A percentile compares a stretch with the other conserved stretches of the same genome.
phyloP scores from a whole-genome alignment of 23 red algal genomes.

The Gracilaria domingensis region DNA sequence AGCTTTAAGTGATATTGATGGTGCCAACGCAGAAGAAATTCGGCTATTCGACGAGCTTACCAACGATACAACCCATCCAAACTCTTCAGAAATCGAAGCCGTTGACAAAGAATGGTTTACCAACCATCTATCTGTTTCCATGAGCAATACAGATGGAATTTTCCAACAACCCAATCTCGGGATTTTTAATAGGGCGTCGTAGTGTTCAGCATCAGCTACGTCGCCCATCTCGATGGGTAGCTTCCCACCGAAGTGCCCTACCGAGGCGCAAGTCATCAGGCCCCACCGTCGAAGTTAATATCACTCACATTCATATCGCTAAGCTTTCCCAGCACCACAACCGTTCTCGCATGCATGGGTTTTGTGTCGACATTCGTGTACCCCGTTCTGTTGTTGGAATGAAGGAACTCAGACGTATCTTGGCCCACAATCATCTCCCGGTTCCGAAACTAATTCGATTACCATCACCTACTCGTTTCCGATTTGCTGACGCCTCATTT shows the following conservation, averaged over 20 bases:
- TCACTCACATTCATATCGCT: neutral
- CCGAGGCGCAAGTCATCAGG: conserved; percentile 28
- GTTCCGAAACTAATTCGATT: neutral
- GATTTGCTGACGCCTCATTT: conserved; percentile 15
- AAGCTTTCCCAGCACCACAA: neutral
- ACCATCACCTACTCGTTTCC: neutral
- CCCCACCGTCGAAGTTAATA: neutral
- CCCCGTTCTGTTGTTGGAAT: conserved; percentile 21
- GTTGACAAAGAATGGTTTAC: conserved; percentile 44
- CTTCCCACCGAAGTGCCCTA: neutral
- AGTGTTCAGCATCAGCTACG: no score
- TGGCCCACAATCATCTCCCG: neutral
- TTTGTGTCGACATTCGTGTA: no score
- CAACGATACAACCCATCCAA: neutral
- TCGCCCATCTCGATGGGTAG: neutral
- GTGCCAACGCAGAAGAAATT: conserved; percentile 2
- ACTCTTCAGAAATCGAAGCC: neutral
- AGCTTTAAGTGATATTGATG: neutral
- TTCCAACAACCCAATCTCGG: no score
- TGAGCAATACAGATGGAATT: no score
- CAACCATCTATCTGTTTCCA: conserved; percentile 22
- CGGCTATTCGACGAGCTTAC: conserved; percentile 27
- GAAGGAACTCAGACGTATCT: conserved; percentile 20
- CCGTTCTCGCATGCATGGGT: no score
- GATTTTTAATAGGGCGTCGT: no score